Conservation (phyloP, 345 rosid species). For the Ceriops decandra region DNA sequence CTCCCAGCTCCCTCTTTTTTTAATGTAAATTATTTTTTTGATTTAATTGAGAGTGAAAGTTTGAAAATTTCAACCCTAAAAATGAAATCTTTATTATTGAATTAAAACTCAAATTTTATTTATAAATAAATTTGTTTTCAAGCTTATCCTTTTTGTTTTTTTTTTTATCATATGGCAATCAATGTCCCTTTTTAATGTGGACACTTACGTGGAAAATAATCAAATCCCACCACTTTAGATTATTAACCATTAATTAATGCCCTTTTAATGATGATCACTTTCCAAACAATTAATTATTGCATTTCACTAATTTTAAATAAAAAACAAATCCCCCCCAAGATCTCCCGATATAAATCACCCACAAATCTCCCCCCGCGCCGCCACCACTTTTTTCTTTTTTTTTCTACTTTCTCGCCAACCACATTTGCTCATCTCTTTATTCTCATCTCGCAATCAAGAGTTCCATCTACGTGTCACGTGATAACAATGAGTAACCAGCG, state of each 20-base stretch:
- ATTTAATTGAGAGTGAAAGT: no score
- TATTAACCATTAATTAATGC: conserved; percentile 9
- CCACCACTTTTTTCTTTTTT: neutral
- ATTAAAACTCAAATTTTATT: no score
- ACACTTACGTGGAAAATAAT: neutral
- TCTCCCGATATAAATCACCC: neutral
- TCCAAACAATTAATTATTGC: conserved; percentile 18
- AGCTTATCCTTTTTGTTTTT: no score
- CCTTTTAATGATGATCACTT: conserved; percentile 1
- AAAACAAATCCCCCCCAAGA: neutral
- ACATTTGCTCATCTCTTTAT: neutral
- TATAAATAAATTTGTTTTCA: no score
- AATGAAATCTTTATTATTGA: no score
- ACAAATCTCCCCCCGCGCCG: neutral
- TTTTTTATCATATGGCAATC: no score
- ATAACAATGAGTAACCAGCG: conserved; percentile 30
- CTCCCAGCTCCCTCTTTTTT: no score
- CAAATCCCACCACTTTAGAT: conserved; percentile 10
- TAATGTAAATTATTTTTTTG: no score
- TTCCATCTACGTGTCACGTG: conserved; percentile 40
- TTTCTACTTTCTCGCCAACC: no score
- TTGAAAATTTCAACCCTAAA: no score
- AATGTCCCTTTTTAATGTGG: neutral
- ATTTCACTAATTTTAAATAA: neutral
- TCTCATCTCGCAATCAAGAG: conserved; percentile 18